Evolutionary conservation across 805 yeast species (phyloP), one percentile per base, ranked within the genome.

Genomic region (Yarrowia deformans): DNA sequence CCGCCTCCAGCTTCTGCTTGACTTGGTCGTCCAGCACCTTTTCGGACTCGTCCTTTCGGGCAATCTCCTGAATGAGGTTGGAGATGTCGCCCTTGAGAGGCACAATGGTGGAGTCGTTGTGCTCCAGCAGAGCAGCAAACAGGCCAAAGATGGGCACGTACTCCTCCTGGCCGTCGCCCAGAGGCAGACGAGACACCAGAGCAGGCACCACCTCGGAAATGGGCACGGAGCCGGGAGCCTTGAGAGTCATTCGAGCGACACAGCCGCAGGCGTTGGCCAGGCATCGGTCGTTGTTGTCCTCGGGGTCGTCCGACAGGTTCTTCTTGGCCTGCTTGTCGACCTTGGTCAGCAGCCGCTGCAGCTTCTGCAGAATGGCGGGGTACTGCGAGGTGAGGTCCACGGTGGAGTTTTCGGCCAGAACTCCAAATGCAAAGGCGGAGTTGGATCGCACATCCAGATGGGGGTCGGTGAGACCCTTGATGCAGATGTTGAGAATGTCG

Each of bases 221-320:
- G 70, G 98, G 98, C 73, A 93, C 87, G 45, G 89, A 84, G 18
- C 74, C 72, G 74, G 86, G 87, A 78, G 90, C 85, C 77, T 89
- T 88, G 78, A 91, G 81, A 14, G 90, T 85, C 90, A 95, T 84
- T 80, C 99, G 88, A 18, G 97, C 93, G 70, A 93, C 97, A 85
- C 98, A 95, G 54, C 99, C 99, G 79, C 95, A 90, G 5, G 97
- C 97, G 79, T 95, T 95, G 70, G 98, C 97, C 73, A 86, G 87
- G 7, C 96, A 87, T 81, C 97, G 85, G 80, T 89, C 88, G 74
- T 91, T 85, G 70, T 87, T 89, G 72, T 92, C 97, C 78, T 90
- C 94, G 73, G 89, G 96, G 71, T 87, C 90, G 69, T 82, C 86
- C 40, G 63, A 69, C 69, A 80, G 85, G 56, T 77, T 78, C 35